Base-by-base conservation (phyloP, 768 basidiomycete genomes). In the Agrocybe pediades region DNA sequence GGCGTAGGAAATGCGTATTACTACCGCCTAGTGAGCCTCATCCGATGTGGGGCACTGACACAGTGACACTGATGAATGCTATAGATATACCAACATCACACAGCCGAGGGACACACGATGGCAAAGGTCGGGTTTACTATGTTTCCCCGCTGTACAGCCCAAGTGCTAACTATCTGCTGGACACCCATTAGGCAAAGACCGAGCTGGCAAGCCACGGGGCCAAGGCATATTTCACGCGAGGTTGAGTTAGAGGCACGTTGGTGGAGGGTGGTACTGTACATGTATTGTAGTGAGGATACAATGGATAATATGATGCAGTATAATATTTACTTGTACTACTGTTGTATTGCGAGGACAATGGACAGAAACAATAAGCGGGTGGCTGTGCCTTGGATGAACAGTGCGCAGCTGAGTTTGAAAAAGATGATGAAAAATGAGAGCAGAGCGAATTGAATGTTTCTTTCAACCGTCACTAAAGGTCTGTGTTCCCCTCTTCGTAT, bases 201-300 rank as follows among this genome's bases (percentile, higher is more conserved):
- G 93, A 95, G 67, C 71, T 96, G 45, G 88, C 91, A 3, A 80
- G 78, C 47, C 89, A 94, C 61, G 93, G 93, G 11, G 88, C 93
- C 54, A 91, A 87, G 69, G 84, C 90, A 23, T 95, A 95, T 72
- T 93, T 95, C 71, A 88, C 85, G 55, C 83, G 90, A 55, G 90
- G 90, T 57, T 91, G 71, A 83, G 58, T 3, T 24, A 59, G 45
- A 42, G 53, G 46, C 43, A n/a, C n/a, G n/a, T n/a, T n/a, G 24
- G 47, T 62, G 44, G 44, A 51, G 39, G 40, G 30, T 26, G 20
- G 23, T 44, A 51, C 44, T 60, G n/a, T n/a, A n/a, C n/a, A n/a
- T n/a, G n/a, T n/a, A n/a, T n/a, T n/a, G n/a, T n/a, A n/a, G n/a
- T n/a, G n/a, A n/a, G n/a, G n/a, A n/a, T n/a, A n/a, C n/a, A n/a